These are phyloP conservation scores for Suillus placidus DNA, from an alignment of 768 basidiomycete species.

Conservation along the genomic window DNA sequence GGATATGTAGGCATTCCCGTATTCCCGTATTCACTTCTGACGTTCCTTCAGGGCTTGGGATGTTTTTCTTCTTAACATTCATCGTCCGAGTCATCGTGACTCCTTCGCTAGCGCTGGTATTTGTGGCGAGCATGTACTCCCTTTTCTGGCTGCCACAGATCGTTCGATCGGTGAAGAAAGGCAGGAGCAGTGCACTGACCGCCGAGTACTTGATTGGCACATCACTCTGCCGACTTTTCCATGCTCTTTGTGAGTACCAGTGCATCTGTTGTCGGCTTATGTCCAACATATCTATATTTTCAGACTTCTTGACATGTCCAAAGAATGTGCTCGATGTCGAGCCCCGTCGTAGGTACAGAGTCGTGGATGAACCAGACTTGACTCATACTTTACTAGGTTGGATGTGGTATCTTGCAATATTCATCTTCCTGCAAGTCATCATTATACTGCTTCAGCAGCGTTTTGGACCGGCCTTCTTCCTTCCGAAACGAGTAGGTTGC, in stretches of 20 bases:
- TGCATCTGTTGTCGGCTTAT: not conserved
- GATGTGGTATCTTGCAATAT: conserved; percentile 59
- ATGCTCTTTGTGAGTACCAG: conserved; percentile 68
- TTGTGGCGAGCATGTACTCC: conserved; percentile 72
- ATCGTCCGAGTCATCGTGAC: conserved; percentile 76
- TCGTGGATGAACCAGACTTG: not conserved
- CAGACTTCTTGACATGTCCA: conserved; percentile 84
- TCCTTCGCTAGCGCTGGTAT: conserved; percentile 63
- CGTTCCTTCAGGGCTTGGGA: conserved; percentile 54
- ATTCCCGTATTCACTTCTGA: conserved; percentile 9
- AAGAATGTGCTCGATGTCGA: conserved; percentile 85
- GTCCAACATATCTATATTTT: conserved; percentile 10
- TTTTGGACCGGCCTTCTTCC: conserved; percentile 83
- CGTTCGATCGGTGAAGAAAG: conserved; percentile 69
- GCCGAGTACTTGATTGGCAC: conserved; percentile 78
- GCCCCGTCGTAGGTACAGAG: conserved; percentile 57
- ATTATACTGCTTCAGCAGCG: conserved; percentile 72
- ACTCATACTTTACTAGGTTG: conserved; percentile 48
- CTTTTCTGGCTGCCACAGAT: conserved; percentile 89
- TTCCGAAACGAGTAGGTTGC: conserved; percentile 62
- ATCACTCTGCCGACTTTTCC: conserved; percentile 67
- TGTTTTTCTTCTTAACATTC: conserved; percentile 70
- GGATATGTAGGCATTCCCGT: conserved; percentile 57
- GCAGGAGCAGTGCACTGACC: conserved; percentile 68
- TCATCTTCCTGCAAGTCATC: conserved; percentile 63